phyloP scores from a whole-genome alignment of 768 basidiomycete species.

The Pleurotus citrinopileatus region DNA sequence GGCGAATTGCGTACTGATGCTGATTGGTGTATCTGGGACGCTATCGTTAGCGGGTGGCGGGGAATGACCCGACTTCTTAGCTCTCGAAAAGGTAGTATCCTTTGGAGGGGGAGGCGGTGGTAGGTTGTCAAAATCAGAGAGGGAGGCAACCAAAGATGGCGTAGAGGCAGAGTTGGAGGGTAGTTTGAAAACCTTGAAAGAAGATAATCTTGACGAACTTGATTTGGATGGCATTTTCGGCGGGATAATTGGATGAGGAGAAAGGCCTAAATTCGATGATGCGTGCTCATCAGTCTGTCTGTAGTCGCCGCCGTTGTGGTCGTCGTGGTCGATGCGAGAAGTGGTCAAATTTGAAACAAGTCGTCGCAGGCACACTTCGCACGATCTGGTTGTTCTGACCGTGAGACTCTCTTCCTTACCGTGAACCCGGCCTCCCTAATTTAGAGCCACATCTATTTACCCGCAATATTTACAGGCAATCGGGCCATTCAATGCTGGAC shows the following conservation, averaged over 20 bases:
- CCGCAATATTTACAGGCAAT: no score
- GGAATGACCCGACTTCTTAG: slow-evolving; percentile 22
- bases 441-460: no score
- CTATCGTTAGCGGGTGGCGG: slow-evolving; percentile 29
- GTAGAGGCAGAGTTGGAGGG: slow-evolving; percentile 1
- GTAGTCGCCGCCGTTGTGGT: neutral
- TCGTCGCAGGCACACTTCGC: neutral
- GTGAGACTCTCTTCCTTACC: neutral
- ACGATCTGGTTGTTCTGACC: neutral
- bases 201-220: slow-evolving; percentile 12
- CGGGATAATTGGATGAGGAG: neutral
- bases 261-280: neutral
- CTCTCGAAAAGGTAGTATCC: slow-evolving; percentile 49
- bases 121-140: slow-evolving; percentile 14
- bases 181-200: slow-evolving; percentile 15
- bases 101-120: slow-evolving; percentile 68
- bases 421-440: neutral
- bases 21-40: slow-evolving; percentile 22
- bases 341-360: neutral
- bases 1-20: slow-evolving; percentile 40
- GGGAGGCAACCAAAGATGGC: neutral
- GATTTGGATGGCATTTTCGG: neutral
- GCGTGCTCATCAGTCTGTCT: neutral
- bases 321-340: neutral
- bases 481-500: no score